Evolutionary conservation across 2,329 filamentous ascomycete genomes (phyloP), one percentile per base, ranked within the genome.

Genomic region (Thelonectria blattea): DNA sequence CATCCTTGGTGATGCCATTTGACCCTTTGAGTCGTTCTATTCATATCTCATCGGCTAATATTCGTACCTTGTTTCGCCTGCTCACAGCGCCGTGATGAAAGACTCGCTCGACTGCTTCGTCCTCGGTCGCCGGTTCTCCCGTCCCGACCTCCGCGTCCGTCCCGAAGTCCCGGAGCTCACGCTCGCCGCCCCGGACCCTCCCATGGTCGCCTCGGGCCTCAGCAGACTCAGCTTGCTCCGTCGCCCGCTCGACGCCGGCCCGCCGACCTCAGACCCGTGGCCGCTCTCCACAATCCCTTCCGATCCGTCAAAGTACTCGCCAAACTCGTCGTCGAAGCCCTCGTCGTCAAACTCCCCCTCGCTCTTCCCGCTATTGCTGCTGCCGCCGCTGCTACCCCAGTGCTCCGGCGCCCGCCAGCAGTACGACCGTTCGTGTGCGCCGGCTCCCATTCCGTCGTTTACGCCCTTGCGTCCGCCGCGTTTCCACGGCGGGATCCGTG

Each of bases 401-500:
- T 51, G 72, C n/a, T 70, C 75, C 3, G 77, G 76, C 11, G 76
- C 76, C 0, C 73, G 60, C 83, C 83, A 86, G 72, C 83, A 86
- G 65, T 85, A 78, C 3, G 81, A 84, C 17, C 80, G 74, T 68
- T 83, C 80, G 62, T 85, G 83, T 9, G 74, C 68, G 1, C 79
- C 78, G 59, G 82, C 79, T 14, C 76, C 61, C 42, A 68, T 56
- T 7, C 64, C 58, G 14, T 53, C 56, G 14, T 22, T 51, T 2
- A 43, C 53, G 22, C 64, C 62, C n/a, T 54, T 52, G 27, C 56
- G 41, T 15, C 57, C 45, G 8, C 48, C 37, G 15, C 60, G 55
- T 50, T 79, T 81, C 86, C 86, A 89, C 3, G 85, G 84, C 2
- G 85, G 85, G 34, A 80, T 75, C 52, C 58, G 65, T 4, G 55